Evolutionary conservation across 2,329 filamentous ascomycete genomes (phyloP).

Genomic region (Exophiala calicioides): DNA sequence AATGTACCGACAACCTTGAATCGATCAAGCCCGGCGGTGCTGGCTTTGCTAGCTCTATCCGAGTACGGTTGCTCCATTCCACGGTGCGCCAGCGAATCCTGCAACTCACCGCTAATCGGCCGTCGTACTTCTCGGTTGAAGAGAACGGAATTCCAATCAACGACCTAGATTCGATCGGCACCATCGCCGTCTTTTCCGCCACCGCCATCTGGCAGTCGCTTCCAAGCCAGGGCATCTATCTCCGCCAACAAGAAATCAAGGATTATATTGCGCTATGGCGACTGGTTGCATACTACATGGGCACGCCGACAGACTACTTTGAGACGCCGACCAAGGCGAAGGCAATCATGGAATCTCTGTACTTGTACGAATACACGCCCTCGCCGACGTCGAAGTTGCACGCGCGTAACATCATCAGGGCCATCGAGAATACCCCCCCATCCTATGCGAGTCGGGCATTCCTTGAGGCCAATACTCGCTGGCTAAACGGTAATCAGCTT

Average conservation of each 20-base stretch:
- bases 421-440: constrained; percentile 66
- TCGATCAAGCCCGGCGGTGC: constrained; percentile 68
- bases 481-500: constrained; percentile 68
- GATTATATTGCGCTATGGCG: constrained; percentile 78
- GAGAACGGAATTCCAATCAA: constrained; percentile 69
- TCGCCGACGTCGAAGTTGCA: constrained; percentile 63
- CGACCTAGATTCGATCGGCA: constrained; percentile 72
- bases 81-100: constrained; percentile 67
- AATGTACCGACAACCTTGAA: constrained; percentile 65
- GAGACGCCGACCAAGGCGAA: constrained; percentile 56
- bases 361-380: constrained; percentile 67
- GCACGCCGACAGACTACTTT: constrained; percentile 65
- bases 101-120: constrained; percentile 55
- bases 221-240: constrained; percentile 70
- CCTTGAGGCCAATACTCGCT: constrained; percentile 66
- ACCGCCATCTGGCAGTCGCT: constrained; percentile 68
- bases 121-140: constrained; percentile 63
- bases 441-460: constrained; percentile 66
- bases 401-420: constrained; percentile 73
- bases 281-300: constrained; percentile 70
- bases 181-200: constrained; percentile 69
- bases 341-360: constrained; percentile 66
- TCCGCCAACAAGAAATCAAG: constrained; percentile 61
- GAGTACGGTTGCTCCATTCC: constrained; percentile 69
- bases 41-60: constrained; percentile 64